These are phyloP conservation scores for Aureobasidium sp. DNA, from an alignment of 2,329 filamentous ascomycete species.

Conservation along the genomic window DNA sequence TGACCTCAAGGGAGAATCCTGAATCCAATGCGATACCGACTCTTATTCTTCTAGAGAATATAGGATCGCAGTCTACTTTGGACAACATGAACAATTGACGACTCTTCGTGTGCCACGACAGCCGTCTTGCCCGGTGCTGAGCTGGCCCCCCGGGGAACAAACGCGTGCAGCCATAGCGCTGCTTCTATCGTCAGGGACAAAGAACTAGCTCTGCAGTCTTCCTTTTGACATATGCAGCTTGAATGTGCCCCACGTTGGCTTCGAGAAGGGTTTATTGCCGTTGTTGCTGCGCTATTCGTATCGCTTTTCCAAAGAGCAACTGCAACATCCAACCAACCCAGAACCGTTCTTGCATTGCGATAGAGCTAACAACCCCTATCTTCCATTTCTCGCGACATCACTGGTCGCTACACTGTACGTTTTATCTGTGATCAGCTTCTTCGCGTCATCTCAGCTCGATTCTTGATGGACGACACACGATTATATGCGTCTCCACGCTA, in stretches of 20 bases:
- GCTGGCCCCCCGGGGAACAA: slow-evolving; percentile 3
- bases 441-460: neutral
- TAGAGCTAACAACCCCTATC: neutral
- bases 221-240: slow-evolving; percentile 10
- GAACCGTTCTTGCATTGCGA: neutral
- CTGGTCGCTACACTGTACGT: neutral
- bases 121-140: neutral
- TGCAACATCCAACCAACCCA: neutral
- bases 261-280: neutral
- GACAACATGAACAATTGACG: neutral
- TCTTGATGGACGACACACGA: neutral
- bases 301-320: neutral
- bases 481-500: no score
- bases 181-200: neutral
- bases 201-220: slow-evolving; percentile 9
- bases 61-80: neutral
- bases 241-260: neutral
- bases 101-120: slow-evolving; percentile 11
- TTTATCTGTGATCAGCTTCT: neutral
- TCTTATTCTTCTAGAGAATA: neutral
- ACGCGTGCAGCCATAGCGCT: slow-evolving; percentile 8
- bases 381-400: neutral
- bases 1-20: neutral
- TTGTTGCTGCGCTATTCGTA: neutral
- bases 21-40: neutral